These are phyloP conservation scores for Juglanconis sp. DNA, from an alignment of 2,329 filamentous ascomycete species.

Conservation along the genomic window DNA sequence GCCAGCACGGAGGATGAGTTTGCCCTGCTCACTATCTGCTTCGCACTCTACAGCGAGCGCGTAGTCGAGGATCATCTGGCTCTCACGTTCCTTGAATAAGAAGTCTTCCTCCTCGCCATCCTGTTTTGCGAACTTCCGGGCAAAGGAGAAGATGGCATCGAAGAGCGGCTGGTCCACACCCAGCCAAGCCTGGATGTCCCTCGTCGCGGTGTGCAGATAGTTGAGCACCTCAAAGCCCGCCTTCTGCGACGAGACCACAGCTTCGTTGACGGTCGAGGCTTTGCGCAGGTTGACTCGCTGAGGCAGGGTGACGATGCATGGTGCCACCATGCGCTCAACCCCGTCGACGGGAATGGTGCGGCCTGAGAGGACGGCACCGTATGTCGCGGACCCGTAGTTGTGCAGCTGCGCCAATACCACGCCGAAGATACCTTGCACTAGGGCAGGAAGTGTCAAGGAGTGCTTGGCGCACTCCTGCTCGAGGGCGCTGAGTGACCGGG, in stretches of 20 bases:
- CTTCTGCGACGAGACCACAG: constrained; percentile 24
- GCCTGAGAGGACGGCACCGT: constrained; percentile 41
- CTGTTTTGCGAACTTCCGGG: constrained; percentile 17
- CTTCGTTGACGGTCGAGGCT: constrained; percentile 23
- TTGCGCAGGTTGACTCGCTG: constrained; percentile 27
- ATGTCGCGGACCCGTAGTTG: constrained; percentile 21
- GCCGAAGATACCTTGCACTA: constrained; percentile 31
- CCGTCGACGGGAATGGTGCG: constrained; percentile 43
- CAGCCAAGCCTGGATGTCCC: constrained; percentile 33
- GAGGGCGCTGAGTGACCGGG: constrained; percentile 23
- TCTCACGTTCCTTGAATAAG: constrained; percentile 30
- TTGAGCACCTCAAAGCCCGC: constrained; percentile 27
- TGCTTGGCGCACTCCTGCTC: constrained; percentile 26
- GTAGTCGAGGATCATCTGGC: constrained; percentile 33
- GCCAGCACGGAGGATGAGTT: constrained; percentile 24
- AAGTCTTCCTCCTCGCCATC: constrained; percentile 17
- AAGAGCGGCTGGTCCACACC: constrained; percentile 30
- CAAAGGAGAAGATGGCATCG: constrained; percentile 33
- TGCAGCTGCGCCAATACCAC: constrained; percentile 30
- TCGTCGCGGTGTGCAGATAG: constrained; percentile 32
- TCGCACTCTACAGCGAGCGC: constrained; percentile 33
- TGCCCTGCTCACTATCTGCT: constrained; percentile 23
- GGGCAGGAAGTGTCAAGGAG: constrained; percentile 28
- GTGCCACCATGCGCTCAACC: constrained; percentile 31
- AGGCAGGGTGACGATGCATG: constrained; percentile 35